Base-by-base conservation (phyloP, 2,329 filamentous ascomycete species). In the Chrysosporium queenslandicum region DNA sequence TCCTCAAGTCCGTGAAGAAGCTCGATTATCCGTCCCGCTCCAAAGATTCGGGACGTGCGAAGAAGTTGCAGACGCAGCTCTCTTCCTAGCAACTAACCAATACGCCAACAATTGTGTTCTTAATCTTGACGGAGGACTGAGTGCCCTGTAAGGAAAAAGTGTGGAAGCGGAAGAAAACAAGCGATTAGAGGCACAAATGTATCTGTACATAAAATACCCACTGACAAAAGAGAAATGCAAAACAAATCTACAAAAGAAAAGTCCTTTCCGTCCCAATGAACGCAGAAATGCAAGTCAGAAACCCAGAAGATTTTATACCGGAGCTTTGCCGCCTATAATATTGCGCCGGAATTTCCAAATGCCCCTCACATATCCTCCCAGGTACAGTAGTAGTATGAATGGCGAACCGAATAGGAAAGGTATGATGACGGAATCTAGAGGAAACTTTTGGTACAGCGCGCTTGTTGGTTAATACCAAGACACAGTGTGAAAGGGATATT, bases 81-180 rank as follows among this genome's bases (percentile, higher is more conserved):
- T 84, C 25, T 94, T 94, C 66, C 75, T 94, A 14, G 84, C 80
- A 27, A 76, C 77, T 43, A 94, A 92, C 66, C 72, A 79, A 56
- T 95, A 91, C 68, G 86, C 87, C 52, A 91, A 91, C 66, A 94
- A 94, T 59, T 92, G 87, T 66, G 77, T 90, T 47, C 74, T 95
- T 48, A 92, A 90, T 66, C 74, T 95, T 25, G 89, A 94, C 67
- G 89, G 89, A 14, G 89, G 89, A 1, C 67, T 94, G 59, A 89
- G 85, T 66, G 86, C 85, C 47, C 60, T 71, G 48, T 86, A 65
- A 45, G 14, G 6, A n/a, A n/a, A n/a, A n/a, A n/a, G n/a, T n/a
- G n/a, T n/a, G n/a, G n/a, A n/a, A n/a, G n/a, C n/a, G n/a, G n/a
- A n/a, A n/a, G n/a, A n/a, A n/a, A n/a, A n/a, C n/a, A n/a, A n/a